Evolutionary conservation across 805 yeast species (phyloP).

Genomic region (Pichia nakasei): DNA sequence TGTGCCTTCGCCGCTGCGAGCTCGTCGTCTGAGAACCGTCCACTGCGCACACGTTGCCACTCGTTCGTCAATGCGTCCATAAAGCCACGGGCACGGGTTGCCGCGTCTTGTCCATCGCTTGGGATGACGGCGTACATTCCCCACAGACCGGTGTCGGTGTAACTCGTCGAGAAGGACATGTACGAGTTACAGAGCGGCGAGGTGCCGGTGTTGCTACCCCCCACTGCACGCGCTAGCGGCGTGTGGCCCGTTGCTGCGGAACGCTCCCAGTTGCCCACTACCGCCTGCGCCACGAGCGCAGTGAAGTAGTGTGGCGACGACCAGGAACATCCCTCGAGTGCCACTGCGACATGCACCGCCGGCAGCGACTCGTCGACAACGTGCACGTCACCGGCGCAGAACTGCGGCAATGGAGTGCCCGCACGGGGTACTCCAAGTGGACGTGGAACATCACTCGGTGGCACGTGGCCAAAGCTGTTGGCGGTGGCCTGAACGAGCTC

Average conservation of each 20-base stretch:
- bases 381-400: slow-evolving; percentile 79
- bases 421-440: slow-evolving; percentile 69
- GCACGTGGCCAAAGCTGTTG: slow-evolving; percentile 65
- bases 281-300: slow-evolving; percentile 92
- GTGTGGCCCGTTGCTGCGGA: slow-evolving; percentile 64
- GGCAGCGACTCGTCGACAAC: slow-evolving; percentile 78
- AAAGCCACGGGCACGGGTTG: slow-evolving; percentile 51
- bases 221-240: slow-evolving; percentile 57
- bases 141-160: slow-evolving; percentile 97
- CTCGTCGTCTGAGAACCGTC: slow-evolving; percentile 73
- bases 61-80: slow-evolving; percentile 72
- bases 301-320: slow-evolving; percentile 90
- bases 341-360: slow-evolving; percentile 82
- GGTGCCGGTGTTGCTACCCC: slow-evolving; percentile 34
- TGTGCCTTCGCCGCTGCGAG: slow-evolving; percentile 93
- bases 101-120: slow-evolving; percentile 30
- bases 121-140: slow-evolving; percentile 90
- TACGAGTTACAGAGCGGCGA: slow-evolving; percentile 82
- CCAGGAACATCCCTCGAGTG: slow-evolving; percentile 99
- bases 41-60: slow-evolving; percentile 79
- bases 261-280: slow-evolving; percentile 96
- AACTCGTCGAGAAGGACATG: slow-evolving; percentile 94
- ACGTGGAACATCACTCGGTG: slow-evolving; percentile 41
- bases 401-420: slow-evolving; percentile 70
- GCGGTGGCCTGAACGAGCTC: slow-evolving; percentile 71